Evolutionary conservation across 2,329 filamentous ascomycete species (phyloP).

Genomic region (Exophiala sideris): DNA sequence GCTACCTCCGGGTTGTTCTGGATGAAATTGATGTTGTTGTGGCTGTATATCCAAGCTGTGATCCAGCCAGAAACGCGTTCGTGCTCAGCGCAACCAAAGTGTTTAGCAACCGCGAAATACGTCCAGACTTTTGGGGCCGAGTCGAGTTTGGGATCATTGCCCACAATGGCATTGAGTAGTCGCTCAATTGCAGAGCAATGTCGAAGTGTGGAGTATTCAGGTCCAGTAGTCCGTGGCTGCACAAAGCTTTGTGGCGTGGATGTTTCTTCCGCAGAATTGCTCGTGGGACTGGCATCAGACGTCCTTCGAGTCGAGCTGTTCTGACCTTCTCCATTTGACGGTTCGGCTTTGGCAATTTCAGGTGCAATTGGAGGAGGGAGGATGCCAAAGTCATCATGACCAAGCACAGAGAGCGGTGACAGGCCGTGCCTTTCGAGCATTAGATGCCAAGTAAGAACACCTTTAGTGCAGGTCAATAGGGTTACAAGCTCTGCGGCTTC

Average conservation of each 20-base stretch:
- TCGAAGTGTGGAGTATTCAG: constrained; percentile 62
- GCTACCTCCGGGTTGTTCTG: constrained; percentile 62
- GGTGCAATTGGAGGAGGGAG: neutral
- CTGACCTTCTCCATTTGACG: neutral
- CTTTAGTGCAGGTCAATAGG: constrained; percentile 56
- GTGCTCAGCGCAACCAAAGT: constrained; percentile 47
- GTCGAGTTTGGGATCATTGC: constrained; percentile 55
- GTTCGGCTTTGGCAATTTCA: neutral
- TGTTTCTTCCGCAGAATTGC: neutral
- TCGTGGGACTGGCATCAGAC: neutral
- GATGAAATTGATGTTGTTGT: constrained; percentile 57
- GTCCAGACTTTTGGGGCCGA: constrained; percentile 67
- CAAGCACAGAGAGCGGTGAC: constrained; percentile 42
- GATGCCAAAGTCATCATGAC: constrained; percentile 44
- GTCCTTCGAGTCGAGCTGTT: neutral
- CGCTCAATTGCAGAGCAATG: constrained; percentile 63
- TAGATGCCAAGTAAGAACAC: constrained; percentile 56
- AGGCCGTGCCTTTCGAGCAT: constrained; percentile 39
- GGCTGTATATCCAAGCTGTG: constrained; percentile 57
- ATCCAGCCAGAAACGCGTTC: constrained; percentile 46
- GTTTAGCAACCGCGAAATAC: constrained; percentile 59
- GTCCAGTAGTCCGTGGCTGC: neutral
- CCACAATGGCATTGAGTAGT: constrained; percentile 57
- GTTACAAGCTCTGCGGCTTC: constrained; percentile 59
- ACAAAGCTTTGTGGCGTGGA: neutral